Evolutionary conservation across 495 filamentous ascomycete species (phyloP), one percentile per base, ranked within the genome.

Genomic region (Podospora bellae-mahoneyi): DNA sequence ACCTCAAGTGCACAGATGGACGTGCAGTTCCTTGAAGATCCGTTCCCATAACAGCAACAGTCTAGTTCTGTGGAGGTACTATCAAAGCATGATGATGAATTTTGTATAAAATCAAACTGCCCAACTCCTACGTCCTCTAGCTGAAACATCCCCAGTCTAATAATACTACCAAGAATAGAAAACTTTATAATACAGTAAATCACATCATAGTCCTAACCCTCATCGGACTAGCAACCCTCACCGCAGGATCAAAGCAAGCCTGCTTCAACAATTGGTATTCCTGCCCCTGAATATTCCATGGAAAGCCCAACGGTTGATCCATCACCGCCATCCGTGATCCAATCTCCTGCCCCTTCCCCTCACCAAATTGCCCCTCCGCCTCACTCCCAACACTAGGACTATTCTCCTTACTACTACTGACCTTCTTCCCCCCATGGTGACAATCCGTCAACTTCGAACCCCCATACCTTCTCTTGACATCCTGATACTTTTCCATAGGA

Each of bases 241-340:
- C 67, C 6, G 71, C 39, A 9, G 69, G 66, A 53, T 73, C 69
- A 60, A 67, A 69, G 10, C 57, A 71, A 32, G 69, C 67, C 62
- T 55, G 66, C 34, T 69, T 69, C 61, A 73, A 27, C 58, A 69
- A 7, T 54, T 66, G 61, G 23, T 73, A 73, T 34, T 73, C 69
- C 2, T 19, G 23, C 5, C 69, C 69, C 55, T 71, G 62, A 20
- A 73, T 67, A 61, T 71, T 62, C 69, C 72, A 73, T 4, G 72
- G 72, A 60, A 66, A 28, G 13, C 66, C 60, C 3, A 69, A 48
- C 18, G 26, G 61, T 48, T 66, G 66, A 1, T 64, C 44, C n/a
- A 23, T 10, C 39, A 48, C 39, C 39, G 26, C 55, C 23, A 18
- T 6, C 19, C n/a, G 19, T 2, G 60, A 66, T 20, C 71, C 68